Evolutionary conservation across 2,329 filamentous ascomycete species (phyloP).

Genomic region (Trichoderma asperellum): DNA sequence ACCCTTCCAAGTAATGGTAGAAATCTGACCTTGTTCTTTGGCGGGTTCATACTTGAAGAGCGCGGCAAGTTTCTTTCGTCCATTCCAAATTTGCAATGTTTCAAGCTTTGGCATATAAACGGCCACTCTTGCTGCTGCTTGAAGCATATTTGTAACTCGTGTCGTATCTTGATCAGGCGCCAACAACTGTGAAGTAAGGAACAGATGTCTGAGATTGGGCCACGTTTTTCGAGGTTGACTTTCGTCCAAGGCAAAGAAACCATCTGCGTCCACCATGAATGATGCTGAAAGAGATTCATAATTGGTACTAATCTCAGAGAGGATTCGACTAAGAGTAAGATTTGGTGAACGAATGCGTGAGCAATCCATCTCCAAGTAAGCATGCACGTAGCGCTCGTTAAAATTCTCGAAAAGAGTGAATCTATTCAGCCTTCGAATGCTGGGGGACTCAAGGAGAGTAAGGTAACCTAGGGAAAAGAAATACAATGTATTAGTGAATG

Average conservation of each 20-base stretch:
- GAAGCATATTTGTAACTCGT: constrained; percentile 35
- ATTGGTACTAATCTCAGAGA: constrained; percentile 17
- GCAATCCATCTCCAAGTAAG: not conserved
- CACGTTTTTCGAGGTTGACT: constrained; percentile 27
- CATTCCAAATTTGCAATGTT: constrained; percentile 43
- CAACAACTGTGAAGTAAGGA: constrained; percentile 38
- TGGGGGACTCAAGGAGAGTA: not conserved
- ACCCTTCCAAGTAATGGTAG: constrained; percentile 30
- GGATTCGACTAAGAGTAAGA: not conserved
- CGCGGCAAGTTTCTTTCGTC: constrained; percentile 32
- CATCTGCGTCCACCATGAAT: constrained; percentile 37
- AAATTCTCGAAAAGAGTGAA: constrained; percentile 13
- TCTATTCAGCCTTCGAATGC: not conserved
- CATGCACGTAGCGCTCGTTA: constrained; percentile 2
- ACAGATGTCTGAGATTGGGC: constrained; percentile 37
- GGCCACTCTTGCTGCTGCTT: constrained; percentile 35
- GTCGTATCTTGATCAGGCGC: constrained; percentile 27
- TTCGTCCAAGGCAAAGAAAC: constrained; percentile 34
- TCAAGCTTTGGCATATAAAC: constrained; percentile 39
- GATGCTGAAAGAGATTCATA: constrained; percentile 35
- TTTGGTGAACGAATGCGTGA: constrained; percentile 5
- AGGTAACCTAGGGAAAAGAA: not conserved
- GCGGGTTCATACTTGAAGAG: constrained; percentile 35
- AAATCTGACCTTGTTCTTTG: constrained; percentile 13
- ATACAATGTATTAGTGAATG: not conserved